phyloP scores from a whole-genome alignment of 1,284 basidiomycete species.

The Moesziomyces globuligerus region DNA sequence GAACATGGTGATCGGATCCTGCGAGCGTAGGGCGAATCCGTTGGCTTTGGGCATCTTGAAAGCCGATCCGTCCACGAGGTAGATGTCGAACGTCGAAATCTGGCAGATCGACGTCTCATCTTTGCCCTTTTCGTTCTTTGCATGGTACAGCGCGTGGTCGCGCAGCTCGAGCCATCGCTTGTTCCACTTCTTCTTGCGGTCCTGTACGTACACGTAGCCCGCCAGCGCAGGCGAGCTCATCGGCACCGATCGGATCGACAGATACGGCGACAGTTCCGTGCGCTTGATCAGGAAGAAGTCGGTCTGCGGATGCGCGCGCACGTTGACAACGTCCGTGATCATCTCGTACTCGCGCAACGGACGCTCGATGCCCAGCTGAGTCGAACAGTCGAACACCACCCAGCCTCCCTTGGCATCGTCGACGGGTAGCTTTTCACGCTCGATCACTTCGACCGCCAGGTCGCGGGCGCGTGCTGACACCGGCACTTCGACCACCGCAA shows the following conservation, averaged over 20 bases:
- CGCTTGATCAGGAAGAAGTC: slow-evolving; percentile 62
- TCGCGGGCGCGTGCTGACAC: slow-evolving; percentile 54
- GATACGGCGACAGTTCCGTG: slow-evolving; percentile 56
- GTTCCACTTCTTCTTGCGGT: slow-evolving; percentile 60
- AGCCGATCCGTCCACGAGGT: slow-evolving; percentile 52
- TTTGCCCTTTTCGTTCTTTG: slow-evolving; percentile 65
- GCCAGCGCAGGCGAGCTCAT: slow-evolving; percentile 54
- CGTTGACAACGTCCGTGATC: slow-evolving; percentile 53
- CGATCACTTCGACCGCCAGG: slow-evolving; percentile 48
- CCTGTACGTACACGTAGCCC: slow-evolving; percentile 62
- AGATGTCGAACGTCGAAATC: slow-evolving; percentile 62
- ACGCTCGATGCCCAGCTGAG: slow-evolving; percentile 59
- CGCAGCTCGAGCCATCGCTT: slow-evolving; percentile 66
- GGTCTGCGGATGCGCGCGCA: slow-evolving; percentile 37
- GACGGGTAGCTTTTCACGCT: slow-evolving; percentile 47
- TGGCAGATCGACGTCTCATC: slow-evolving; percentile 58
- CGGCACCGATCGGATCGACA: slow-evolving; percentile 54
- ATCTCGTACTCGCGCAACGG: slow-evolving; percentile 66
- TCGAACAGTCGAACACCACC: slow-evolving; percentile 61
- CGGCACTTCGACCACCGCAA: slow-evolving; percentile 45
- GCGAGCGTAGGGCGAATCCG: slow-evolving; percentile 60
- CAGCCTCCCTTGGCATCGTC: slow-evolving; percentile 57
- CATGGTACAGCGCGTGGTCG: slow-evolving; percentile 61
- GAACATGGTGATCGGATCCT: slow-evolving; percentile 55
- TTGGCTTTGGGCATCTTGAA: slow-evolving; percentile 58